Evolutionary conservation across 179 eudicot species (phyloP).

Genomic region (Beta lomatogona): DNA sequence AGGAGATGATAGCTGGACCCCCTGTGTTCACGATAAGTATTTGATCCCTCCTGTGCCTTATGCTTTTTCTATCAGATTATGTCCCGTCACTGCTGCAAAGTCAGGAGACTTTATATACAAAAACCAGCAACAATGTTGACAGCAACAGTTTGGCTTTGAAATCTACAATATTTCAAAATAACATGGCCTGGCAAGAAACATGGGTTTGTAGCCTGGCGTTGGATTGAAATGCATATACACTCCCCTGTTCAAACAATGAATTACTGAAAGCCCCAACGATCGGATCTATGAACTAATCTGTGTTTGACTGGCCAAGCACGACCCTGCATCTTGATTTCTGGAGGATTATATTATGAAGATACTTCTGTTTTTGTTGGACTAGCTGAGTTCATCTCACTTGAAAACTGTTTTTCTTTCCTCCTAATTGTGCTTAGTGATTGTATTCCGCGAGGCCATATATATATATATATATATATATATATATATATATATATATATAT

Average conservation of each 20-base stretch:
- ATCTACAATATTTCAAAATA: not conserved
- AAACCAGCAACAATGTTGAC: conserved; percentile 45
- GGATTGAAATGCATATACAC: not conserved
- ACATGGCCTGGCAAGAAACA: not conserved
- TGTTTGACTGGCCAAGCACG: too few relatives aligned
- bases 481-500: too few relatives aligned
- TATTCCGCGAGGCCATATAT: not conserved
- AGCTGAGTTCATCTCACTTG: not conserved
- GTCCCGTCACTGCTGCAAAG: conserved; percentile 46
- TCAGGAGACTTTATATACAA: conserved; percentile 51
- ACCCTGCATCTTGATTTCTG: too few relatives aligned
- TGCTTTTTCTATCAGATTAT: conserved; percentile 64
- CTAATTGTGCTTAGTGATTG: not conserved
- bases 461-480: too few relatives aligned
- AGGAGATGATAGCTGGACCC: conserved; percentile 98
- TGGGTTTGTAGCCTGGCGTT: not conserved
- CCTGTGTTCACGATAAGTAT: conserved; percentile 77
- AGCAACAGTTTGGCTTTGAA: not conserved
- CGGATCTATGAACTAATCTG: too few relatives aligned
- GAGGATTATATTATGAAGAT: not conserved
- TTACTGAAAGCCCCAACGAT: too few relatives aligned
- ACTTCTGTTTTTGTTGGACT: not conserved
- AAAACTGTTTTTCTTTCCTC: not conserved
- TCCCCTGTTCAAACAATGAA: not conserved
- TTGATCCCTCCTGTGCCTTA: conserved; percentile 69